Conservation (phyloP, 2,329 filamentous ascomycete genomes). For the Penicillium aurantiogriseum region DNA sequence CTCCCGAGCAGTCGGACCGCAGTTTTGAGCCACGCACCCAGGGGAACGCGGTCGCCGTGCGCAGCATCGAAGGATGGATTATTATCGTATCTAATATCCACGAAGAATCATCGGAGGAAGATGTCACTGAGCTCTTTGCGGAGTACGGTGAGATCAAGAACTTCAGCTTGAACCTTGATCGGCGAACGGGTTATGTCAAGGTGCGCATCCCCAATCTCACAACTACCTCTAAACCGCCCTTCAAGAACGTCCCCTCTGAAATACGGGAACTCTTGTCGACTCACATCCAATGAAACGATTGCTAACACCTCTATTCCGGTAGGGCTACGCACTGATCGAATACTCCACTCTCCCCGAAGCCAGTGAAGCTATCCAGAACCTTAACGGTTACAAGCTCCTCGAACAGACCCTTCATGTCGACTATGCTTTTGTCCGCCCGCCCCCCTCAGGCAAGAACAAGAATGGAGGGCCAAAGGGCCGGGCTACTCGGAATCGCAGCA, state of each 20-base stretch:
- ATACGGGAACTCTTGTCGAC: not conserved
- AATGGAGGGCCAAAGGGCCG: conserved; percentile 43
- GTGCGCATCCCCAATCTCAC: conserved; percentile 38
- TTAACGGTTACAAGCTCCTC: conserved; percentile 60
- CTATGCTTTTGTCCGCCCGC: conserved; percentile 65
- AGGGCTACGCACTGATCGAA: conserved; percentile 68
- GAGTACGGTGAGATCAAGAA: conserved; percentile 69
- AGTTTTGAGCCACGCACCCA: conserved; percentile 45
- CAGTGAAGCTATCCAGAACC: conserved; percentile 60
- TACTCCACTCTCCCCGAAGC: conserved; percentile 64
- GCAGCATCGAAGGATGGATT: conserved; percentile 69
- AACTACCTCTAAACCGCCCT: not conserved
- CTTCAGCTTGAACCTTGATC: conserved; percentile 64
- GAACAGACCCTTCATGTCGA: conserved; percentile 66
- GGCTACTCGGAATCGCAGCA: conserved; percentile 42
- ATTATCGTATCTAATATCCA: conserved; percentile 68
- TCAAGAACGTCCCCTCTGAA: not conserved
- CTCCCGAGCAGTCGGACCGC: conserved; percentile 30
- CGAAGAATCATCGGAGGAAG: conserved; percentile 67
- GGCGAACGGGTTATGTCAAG: conserved; percentile 67
- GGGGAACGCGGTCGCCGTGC: conserved; percentile 55
- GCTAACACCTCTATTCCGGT: conserved; percentile 14
- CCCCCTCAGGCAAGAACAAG: conserved; percentile 47
- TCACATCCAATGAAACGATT: not conserved
- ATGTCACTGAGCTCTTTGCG: conserved; percentile 64